Conservation (phyloP, 208 protist genomes). For the Acanthamoeba rhysodes region DNA sequence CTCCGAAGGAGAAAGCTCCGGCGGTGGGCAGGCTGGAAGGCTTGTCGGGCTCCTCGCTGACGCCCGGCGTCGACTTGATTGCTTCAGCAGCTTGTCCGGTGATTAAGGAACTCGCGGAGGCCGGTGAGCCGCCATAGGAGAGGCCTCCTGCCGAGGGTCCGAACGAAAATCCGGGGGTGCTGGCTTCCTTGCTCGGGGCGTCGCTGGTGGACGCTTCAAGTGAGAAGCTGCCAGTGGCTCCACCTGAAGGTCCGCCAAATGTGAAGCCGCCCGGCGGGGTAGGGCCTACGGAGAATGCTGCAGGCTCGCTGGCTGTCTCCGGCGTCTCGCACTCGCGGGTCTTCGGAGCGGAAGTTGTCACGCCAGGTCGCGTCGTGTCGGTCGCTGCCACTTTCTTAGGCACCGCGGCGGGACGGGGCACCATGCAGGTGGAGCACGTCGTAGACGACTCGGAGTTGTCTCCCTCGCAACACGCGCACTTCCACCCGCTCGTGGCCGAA, state of each 20-base stretch:
- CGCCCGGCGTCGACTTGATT: background rate
- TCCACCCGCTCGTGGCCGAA: background rate
- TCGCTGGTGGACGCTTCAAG: background rate
- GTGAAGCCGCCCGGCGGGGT: background rate
- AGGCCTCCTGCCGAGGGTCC: background rate
- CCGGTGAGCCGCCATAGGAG: background rate
- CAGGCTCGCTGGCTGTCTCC: background rate
- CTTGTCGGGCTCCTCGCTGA: background rate
- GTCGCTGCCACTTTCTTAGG: background rate
- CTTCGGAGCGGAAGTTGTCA: background rate
- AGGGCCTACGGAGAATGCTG: background rate
- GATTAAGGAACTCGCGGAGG: background rate
- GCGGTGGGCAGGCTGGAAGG: no score
- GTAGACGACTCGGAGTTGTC: background rate
- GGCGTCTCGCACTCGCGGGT: background rate
- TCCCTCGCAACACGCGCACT: conserved; percentile 25
- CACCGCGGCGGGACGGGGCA: background rate
- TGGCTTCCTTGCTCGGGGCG: background rate
- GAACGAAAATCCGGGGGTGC: background rate
- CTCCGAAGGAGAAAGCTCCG: no score
- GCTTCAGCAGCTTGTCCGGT: background rate
- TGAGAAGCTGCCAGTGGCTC: background rate
- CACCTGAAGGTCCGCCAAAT: background rate
- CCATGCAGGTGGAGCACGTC: conserved; percentile 3
- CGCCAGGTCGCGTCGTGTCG: background rate